Evolutionary conservation across 805 yeast species (phyloP).

Genomic region (Ascoidea tarda): DNA sequence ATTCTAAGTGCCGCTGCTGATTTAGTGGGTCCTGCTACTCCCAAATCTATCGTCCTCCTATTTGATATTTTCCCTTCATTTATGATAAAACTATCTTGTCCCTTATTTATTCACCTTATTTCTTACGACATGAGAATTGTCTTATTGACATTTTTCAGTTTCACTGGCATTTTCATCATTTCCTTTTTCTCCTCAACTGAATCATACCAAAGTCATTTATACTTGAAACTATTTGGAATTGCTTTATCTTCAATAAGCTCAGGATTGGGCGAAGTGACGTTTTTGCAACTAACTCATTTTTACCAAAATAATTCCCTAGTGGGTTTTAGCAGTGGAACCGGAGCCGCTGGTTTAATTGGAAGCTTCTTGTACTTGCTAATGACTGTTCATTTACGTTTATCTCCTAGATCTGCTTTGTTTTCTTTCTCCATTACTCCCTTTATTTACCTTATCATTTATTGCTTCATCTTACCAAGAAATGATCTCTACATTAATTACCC

Average conservation of each 20-base stretch:
- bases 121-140: conserved; percentile 44
- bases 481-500: background rate
- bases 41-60: conserved; percentile 73
- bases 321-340: conserved; percentile 93
- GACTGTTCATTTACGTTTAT: conserved; percentile 53
- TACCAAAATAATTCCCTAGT: conserved; percentile 48
- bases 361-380: conserved; percentile 55
- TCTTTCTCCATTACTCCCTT: conserved; percentile 43
- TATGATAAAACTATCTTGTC: conserved; percentile 54
- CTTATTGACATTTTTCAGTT: conserved; percentile 41
- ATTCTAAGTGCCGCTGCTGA: conserved; percentile 88
- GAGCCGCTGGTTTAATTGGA: conserved; percentile 88
- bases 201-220: background rate
- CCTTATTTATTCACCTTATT: conserved; percentile 59
- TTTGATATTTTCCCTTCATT: conserved; percentile 86
- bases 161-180: conserved; percentile 61
- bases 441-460: conserved; percentile 27
- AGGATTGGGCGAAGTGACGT: conserved; percentile 85
- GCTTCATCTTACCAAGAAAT: conserved; percentile 7
- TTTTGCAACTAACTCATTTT: conserved; percentile 74
- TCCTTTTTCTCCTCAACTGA: background rate
- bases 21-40: conserved; percentile 67
- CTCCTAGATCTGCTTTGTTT: conserved; percentile 39
- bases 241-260: conserved; percentile 70
- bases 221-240: conserved; percentile 47